Evolutionary conservation across 768 basidiomycete genomes (phyloP).

Genomic region (Guyanaporus albipodus): DNA sequence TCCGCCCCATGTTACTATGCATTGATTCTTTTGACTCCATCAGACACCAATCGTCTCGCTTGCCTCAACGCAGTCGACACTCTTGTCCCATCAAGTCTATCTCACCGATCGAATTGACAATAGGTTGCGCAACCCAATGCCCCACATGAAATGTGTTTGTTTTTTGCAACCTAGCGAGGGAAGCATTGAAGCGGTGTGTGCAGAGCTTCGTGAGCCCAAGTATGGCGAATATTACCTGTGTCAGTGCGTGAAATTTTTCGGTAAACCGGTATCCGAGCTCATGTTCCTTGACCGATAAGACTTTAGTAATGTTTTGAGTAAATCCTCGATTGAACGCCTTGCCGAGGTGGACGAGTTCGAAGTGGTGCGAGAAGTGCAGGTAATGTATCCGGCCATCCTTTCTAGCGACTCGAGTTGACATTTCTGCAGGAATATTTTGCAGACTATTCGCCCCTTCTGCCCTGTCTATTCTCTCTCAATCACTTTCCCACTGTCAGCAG

Average conservation of each 20-base stretch:
- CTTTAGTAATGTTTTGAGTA: conserved; percentile 92
- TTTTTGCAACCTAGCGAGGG: conserved; percentile 82
- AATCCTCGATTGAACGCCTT: conserved; percentile 85
- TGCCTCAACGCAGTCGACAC: conserved; percentile 88
- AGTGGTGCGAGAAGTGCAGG: conserved; percentile 95
- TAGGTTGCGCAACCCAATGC: conserved; percentile 82
- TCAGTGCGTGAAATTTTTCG: conserved; percentile 75
- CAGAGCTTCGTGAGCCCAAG: conserved; percentile 83
- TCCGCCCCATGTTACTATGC: background rate
- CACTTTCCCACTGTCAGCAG: conserved; percentile 57
- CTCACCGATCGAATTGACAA: conserved; percentile 98
- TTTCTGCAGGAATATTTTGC: conserved; percentile 87
- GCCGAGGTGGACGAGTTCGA: conserved; percentile 96
- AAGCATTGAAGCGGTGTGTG: conserved; percentile 77
- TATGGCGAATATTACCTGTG: conserved; percentile 99
- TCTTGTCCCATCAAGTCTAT: conserved; percentile 95
- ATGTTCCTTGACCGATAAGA: conserved; percentile 44
- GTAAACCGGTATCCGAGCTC: conserved; percentile 15
- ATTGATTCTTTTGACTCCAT: conserved; percentile 7
- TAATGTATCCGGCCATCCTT: conserved; percentile 32
- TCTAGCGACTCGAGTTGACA: background rate
- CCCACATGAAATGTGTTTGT: conserved; percentile 96
- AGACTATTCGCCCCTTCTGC: conserved; percentile 86
- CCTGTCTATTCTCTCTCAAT: conserved; percentile 84
- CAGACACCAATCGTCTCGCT: conserved; percentile 95